Percentiles rank a stretch among this genome's conserved stretches.
These are phyloP conservation scores for Arachis monticola DNA, from an alignment of 331 rosid species.

Conservation along the genomic window DNA sequence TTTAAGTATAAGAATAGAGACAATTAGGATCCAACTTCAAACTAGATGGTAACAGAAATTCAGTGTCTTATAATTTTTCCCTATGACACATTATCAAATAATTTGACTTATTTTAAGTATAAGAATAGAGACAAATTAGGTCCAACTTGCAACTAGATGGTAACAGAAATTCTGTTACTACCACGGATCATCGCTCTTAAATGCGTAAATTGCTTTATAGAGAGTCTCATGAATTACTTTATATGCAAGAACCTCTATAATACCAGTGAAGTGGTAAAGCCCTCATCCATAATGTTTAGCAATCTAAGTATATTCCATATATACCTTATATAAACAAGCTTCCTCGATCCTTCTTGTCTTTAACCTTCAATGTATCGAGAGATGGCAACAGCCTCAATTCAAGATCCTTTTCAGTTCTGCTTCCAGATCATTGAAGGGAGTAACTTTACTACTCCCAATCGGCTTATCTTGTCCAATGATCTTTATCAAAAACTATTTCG, in stretches of 20 bases:
- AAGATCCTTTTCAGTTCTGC: constrained; percentile 59
- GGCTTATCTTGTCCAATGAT: constrained; percentile 93
- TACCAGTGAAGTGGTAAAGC: background rate
- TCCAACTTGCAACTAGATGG: background rate
- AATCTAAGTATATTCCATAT: background rate
- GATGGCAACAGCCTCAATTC: constrained; percentile 76
- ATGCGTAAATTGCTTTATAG: background rate
- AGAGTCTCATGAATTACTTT: background rate
- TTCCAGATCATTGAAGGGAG: constrained; percentile 72
- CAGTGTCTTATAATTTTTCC: too few relatives aligned
- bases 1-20: too few relatives aligned
- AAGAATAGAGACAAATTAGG: too few relatives aligned
- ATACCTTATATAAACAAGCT: constrained; percentile 71
- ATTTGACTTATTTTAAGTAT: too few relatives aligned
- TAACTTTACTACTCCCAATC: constrained; percentile 66
- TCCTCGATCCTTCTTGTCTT: constrained; percentile 96
- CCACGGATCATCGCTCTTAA: background rate
- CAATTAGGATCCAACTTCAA: too few relatives aligned
- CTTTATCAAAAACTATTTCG: constrained; percentile 72
- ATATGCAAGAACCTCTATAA: background rate
- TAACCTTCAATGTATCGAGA: constrained; percentile 81
- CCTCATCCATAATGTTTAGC: constrained; percentile 4
- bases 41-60: too few relatives aligned
- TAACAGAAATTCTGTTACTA: background rate
- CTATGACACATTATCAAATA: too few relatives aligned